Percentiles rank a stretch among this genome's conserved stretches.
Conservation (phyloP, 1,139 yeast genomes). For the Pichiaceae sp. region DNA sequence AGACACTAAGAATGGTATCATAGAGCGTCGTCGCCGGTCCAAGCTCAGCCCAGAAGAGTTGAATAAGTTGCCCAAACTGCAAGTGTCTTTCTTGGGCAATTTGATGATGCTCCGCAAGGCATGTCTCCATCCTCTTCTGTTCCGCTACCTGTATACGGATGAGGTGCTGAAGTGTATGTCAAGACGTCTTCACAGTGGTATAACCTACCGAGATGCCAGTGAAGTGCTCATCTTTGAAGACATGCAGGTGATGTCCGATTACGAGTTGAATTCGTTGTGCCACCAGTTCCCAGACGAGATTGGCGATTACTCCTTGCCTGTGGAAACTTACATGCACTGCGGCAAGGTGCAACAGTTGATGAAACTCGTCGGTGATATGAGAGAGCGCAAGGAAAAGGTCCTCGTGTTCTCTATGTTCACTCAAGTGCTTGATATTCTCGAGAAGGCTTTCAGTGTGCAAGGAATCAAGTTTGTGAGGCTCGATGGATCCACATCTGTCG, state of each 20-base stretch:
- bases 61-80: slow-evolving; percentile 20
- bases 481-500: slow-evolving; percentile 93
- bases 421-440: slow-evolving; percentile 82
- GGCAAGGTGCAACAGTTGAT: slow-evolving; percentile 65
- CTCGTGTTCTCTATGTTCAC: slow-evolving; percentile 87
- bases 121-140: slow-evolving; percentile 64
- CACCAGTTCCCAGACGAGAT: slow-evolving; percentile 62
- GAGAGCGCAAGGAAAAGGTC: slow-evolving; percentile 59
- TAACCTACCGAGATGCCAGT: slow-evolving; percentile 71
- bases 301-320: slow-evolving; percentile 43
- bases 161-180: slow-evolving; percentile 57
- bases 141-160: slow-evolving; percentile 55
- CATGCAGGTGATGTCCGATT: slow-evolving; percentile 94
- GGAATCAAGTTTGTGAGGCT: slow-evolving; percentile 70
- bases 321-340: slow-evolving; percentile 56
- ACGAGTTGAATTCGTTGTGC: slow-evolving; percentile 73
- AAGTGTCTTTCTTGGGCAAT: slow-evolving; percentile 37
- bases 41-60: slow-evolving; percentile 31
- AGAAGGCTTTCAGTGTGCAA: slow-evolving; percentile 58
- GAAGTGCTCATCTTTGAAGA: slow-evolving; percentile 73
- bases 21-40: slow-evolving; percentile 37
- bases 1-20: slow-evolving; percentile 40
- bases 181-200: slow-evolving; percentile 68
- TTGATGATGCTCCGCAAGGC: slow-evolving; percentile 71
- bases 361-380: slow-evolving; percentile 50